Conservation (phyloP, 352 stramenopile genomes). For the Phytophthora pini region DNA sequence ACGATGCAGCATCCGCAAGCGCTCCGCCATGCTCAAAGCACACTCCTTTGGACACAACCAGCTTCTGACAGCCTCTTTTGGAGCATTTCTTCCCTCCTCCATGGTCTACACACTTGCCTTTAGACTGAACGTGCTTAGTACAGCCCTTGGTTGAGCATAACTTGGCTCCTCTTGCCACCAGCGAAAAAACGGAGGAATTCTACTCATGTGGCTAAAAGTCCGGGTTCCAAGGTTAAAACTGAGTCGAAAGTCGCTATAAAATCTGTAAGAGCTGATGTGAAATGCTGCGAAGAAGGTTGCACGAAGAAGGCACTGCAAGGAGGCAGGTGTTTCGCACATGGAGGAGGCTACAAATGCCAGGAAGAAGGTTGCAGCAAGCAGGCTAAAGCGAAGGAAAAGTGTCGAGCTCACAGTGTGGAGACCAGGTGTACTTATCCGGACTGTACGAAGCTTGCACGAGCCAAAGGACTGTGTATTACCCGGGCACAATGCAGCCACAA, state of each 20-base stretch:
- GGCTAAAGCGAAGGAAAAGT: constrained; percentile 37
- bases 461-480: constrained; percentile 62
- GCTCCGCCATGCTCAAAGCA: too few species aligned
- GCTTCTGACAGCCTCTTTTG: too few species aligned
- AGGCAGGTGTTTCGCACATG: constrained; percentile 35
- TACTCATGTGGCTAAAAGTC: not conserved
- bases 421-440: constrained; percentile 25
- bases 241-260: not conserved
- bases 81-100: too few species aligned
- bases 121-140: too few species aligned
- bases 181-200: constrained; percentile 5
- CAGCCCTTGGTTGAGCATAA: too few species aligned
- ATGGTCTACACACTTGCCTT: too few species aligned
- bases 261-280: not conserved
- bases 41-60: too few species aligned
- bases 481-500: constrained; percentile 55
- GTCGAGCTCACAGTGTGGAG: constrained; percentile 33
- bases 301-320: constrained; percentile 20
- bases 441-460: constrained; percentile 30
- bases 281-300: constrained; percentile 11
- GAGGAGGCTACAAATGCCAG: constrained; percentile 41
- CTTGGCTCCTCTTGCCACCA: too few species aligned
- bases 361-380: constrained; percentile 34
- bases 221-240: constrained; percentile 7
- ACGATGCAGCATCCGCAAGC: not conserved